Evolutionary conservation across 2,329 filamentous ascomycete genomes (phyloP), one percentile per base, ranked within the genome.

Genomic region (Aspergillus novoparasiticus): DNA sequence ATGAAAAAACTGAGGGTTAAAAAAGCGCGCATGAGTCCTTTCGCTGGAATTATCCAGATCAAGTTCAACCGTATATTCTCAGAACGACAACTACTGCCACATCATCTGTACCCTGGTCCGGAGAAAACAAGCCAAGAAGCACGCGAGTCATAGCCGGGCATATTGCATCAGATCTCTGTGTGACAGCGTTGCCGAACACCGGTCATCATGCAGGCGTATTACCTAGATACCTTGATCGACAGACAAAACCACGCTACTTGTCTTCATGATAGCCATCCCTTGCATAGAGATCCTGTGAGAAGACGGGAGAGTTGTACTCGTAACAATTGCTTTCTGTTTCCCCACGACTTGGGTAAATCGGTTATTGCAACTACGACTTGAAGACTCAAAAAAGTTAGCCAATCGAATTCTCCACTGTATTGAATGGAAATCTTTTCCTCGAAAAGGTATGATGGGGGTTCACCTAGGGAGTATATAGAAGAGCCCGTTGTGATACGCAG

Each of bases 11-110:
- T 53, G 61, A 61, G 64, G 57, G 65, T 56, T 48, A 28, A 60
- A 69, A 66, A 72, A 72, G 70, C 72, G 69, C 65, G 77, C 76
- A 79, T 78, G 73, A 78, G 76, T 79, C 70, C 77, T 79, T 79
- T 78, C 77, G 77, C 77, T 79, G 77, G 77, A 76, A 76, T 79
- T 78, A 76, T 75, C 76, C 76, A 79, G 75, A 78, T 78, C 76
- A 79, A 79, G 76, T 79, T 77, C 72, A 78, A 79, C 77, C 77
- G 77, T 79, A 77, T 79, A 68, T 72, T 79, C 77, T 79, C 77
- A 79, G 77, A 78, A 78, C 76, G 71, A 69, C 71, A 64, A 64
- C 60, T 57, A 63, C 50, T 55, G 56, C 32, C 57, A 63, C 63
- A 57, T 57, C 59, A 21, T 60, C 51, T 54, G n/a, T 14, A n/a